Base-by-base conservation (phyloP, 768 basidiomycete species). In the Tubosaeta sp. region DNA sequence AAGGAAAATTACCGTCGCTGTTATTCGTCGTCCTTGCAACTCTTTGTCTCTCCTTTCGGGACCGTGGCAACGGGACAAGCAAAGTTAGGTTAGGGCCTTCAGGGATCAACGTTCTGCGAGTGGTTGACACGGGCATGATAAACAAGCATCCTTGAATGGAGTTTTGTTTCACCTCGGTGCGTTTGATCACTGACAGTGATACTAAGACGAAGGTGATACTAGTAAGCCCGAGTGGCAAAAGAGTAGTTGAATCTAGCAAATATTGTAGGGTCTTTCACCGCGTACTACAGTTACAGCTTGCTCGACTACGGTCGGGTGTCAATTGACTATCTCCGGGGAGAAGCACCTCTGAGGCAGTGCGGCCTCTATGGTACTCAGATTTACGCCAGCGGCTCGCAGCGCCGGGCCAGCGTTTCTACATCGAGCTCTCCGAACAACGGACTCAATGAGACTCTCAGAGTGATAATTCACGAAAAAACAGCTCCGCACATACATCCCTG, bases 1-100 rank as follows among this genome's bases (percentile, higher is more conserved):
- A 44, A 30, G 32, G 32, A 34, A 45, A 45, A 46, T 22, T 0
- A 10, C 29, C 14, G 11, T 3, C 31, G 49, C n/a, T 12, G 41
- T 27, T n/a, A 11, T 19, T 31, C 6, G 46, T 46, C 43, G 46
- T 49, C 45, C 21, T 47, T 44, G 62, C 43, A 39, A 55, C 54
- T 11, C 45, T 13, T 61, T 58, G 53, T 58, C 21, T 49, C 24
- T 27, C 19, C n/a, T 30, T 29, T 40, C 24, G 36, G 34, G 49
- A 42, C 21, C 36, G 45, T 59, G 21, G 29, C 40, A 27, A 46
- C 48, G 11, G n/a, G 22, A 14, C 13, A 24, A 32, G 5, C 14
- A 25, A 25, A 25, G 39, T 14, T 14, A 25, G 14, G 16, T 7
- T 14, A 24, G 9, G 40, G 7, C 22, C 16, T 7, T 25, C 14